Conservation (phyloP, 371 early-diverging fungal species). For the Mucor velutinosus region DNA sequence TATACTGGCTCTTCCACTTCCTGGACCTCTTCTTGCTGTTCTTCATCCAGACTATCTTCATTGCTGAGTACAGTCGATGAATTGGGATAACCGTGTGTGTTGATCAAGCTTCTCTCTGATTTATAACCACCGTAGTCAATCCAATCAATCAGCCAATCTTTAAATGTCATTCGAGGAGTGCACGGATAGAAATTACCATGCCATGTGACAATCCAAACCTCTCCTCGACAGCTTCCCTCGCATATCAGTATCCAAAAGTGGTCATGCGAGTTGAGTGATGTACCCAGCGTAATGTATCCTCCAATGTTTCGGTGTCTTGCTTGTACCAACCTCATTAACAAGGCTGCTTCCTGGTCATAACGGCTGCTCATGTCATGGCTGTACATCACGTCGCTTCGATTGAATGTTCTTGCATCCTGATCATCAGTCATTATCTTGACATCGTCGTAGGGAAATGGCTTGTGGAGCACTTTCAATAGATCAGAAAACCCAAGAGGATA, state of each 20-base stretch:
- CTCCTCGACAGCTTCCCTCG: slow-evolving; percentile 16
- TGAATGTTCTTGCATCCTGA: not conserved
- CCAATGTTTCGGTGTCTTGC: not conserved
- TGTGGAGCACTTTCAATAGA: not conserved
- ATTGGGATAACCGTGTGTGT: not conserved
- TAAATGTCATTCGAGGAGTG: slow-evolving; percentile 15
- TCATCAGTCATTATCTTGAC: not conserved
- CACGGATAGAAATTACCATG: slow-evolving; percentile 12
- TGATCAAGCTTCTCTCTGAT: not conserved
- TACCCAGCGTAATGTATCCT: slow-evolving; percentile 14
- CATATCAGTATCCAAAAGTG: slow-evolving; percentile 21
- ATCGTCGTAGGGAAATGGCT: slow-evolving; percentile 2
- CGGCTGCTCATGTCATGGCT: not conserved
- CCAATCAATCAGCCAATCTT: slow-evolving; percentile 13
- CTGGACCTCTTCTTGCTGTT: not conserved
- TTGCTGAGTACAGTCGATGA: not conserved
- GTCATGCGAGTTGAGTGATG: slow-evolving; percentile 3
- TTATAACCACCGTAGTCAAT: not conserved
- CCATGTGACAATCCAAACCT: slow-evolving; percentile 15
- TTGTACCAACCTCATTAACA: not conserved
- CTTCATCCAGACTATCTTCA: not conserved
- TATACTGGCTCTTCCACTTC: not conserved
- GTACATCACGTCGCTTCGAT: not conserved
- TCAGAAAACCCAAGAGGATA: slow-evolving; percentile 6
- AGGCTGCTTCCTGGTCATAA: not conserved